Percentiles rank a stretch among this genome's conserved stretches.
These are phyloP conservation scores for Setomelanomma holmii DNA, from an alignment of 2,329 filamentous ascomycete genomes.

Conservation along the genomic window DNA sequence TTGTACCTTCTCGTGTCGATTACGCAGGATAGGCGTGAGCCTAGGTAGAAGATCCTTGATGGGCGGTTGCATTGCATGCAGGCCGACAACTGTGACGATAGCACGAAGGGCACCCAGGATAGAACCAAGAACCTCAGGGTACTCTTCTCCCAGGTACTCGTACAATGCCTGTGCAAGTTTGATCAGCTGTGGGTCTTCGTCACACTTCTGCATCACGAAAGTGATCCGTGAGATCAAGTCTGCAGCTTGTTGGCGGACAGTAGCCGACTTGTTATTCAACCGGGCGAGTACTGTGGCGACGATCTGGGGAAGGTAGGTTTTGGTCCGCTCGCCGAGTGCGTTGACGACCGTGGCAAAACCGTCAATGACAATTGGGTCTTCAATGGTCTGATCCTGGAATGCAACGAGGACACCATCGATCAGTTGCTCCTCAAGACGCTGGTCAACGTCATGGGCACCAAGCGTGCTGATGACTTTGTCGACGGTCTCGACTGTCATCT, in stretches of 20 bases:
- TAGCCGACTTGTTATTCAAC: conserved; percentile 96
- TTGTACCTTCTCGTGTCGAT: conserved; percentile 98
- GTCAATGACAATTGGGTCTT: conserved; percentile 95
- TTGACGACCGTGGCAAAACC: conserved; percentile 98
- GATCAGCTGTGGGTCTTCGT: conserved; percentile 93
- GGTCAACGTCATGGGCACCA: conserved; percentile 91
- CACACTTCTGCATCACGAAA: conserved; percentile 99
- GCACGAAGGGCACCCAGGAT: conserved; percentile 94
- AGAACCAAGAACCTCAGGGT: conserved; percentile 95
- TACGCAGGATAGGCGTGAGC: conserved; percentile 95
- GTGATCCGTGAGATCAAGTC: conserved; percentile 97
- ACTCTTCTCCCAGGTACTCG: conserved; percentile 98
- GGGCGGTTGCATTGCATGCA: conserved; percentile 96
- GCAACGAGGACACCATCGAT: conserved; percentile 95
- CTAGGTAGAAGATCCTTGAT: conserved; percentile 96
- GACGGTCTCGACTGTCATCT: conserved; percentile 98
- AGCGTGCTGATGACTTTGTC: conserved; percentile 95
- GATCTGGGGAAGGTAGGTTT: conserved; percentile 95
- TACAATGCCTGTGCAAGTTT: conserved; percentile 95
- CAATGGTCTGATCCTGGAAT: conserved; percentile 97
- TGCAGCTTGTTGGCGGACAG: conserved; percentile 94
- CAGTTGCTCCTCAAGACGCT: conserved; percentile 88
- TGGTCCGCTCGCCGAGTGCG: conserved; percentile 89
- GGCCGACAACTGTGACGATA: conserved; percentile 97
- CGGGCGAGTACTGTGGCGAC: conserved; percentile 96